These are phyloP conservation scores for Diutina siamensis DNA, from an alignment of 1,139 yeast species.

Conservation along the genomic window DNA sequence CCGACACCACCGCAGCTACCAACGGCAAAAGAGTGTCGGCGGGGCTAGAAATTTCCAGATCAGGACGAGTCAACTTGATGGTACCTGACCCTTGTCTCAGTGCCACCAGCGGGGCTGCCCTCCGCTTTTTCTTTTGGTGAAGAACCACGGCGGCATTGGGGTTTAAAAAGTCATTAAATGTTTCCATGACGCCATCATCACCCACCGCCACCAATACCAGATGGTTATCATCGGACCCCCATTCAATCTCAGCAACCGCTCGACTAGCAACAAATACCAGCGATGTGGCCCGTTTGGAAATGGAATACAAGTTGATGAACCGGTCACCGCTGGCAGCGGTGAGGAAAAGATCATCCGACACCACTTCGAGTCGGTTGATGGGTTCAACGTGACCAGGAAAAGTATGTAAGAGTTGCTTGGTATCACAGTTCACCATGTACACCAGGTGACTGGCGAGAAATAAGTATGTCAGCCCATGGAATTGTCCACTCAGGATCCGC, in stretches of 20 bases:
- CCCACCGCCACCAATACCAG: slow-evolving; percentile 44
- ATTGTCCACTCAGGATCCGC: slow-evolving; percentile 20
- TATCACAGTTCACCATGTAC: slow-evolving; percentile 33
- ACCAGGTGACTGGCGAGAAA: slow-evolving; percentile 57
- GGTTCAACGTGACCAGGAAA: slow-evolving; percentile 72
- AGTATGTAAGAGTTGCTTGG: slow-evolving; percentile 28
- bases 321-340: slow-evolving; percentile 72
- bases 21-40: slow-evolving; percentile 28
- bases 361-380: slow-evolving; percentile 32
- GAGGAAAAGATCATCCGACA: slow-evolving; percentile 29
- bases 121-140: slow-evolving; percentile 21
- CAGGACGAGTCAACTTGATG: slow-evolving; percentile 35
- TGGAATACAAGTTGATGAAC: slow-evolving; percentile 59
- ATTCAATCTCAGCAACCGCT: slow-evolving; percentile 35
- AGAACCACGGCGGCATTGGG: slow-evolving; percentile 9
- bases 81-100: slow-evolving; percentile 22
- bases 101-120: slow-evolving; percentile 34
- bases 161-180: slow-evolving; percentile 46
- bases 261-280: slow-evolving; percentile 58
- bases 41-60: slow-evolving; percentile 21
- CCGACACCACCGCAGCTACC: slow-evolving; percentile 20
- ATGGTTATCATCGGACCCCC: slow-evolving; percentile 24
- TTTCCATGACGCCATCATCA: slow-evolving; percentile 58
- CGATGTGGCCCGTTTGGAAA: slow-evolving; percentile 27
- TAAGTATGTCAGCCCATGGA: slow-evolving; percentile 32